phyloP scores from a whole-genome alignment of 768 basidiomycete genomes.

The Chalciporus chontae region DNA sequence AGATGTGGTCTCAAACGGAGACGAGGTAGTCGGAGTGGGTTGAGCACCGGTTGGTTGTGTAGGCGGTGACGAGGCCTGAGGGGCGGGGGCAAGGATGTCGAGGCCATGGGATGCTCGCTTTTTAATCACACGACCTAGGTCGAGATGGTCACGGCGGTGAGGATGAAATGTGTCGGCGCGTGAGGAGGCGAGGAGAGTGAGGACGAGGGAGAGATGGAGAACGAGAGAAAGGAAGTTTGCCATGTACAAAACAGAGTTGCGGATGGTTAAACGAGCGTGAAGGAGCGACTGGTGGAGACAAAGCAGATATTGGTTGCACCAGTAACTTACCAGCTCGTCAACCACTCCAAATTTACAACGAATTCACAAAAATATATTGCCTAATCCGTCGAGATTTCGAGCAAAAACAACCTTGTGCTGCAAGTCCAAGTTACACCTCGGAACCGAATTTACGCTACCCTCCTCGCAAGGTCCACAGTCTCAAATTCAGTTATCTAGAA shows the following conservation, averaged over 20 bases:
- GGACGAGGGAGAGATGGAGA: conserved; percentile 53
- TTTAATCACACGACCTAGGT: conserved; percentile 63
- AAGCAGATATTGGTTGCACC: too few relatives aligned
- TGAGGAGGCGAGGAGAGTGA: conserved; percentile 44
- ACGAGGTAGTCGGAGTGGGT: conserved; percentile 11
- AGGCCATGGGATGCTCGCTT: conserved; percentile 46
- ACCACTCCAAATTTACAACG: neutral
- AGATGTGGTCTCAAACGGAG: conserved; percentile 10
- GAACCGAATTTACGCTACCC: too few relatives aligned
- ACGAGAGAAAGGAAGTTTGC: conserved; percentile 59
- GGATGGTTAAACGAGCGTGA: conserved; percentile 13
- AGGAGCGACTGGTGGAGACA: conserved; percentile 9
- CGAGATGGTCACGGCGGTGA: conserved; percentile 52
- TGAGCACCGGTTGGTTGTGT: conserved; percentile 25
- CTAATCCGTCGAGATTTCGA: conserved; percentile 9
- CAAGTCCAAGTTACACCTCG: conserved; percentile 5
- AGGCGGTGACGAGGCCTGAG: conserved; percentile 5
- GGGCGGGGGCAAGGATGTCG: conserved; percentile 1
- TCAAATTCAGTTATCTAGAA: conserved; percentile 7
- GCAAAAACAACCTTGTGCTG: too few relatives aligned
- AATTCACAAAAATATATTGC: neutral
- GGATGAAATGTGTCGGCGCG: conserved; percentile 43
- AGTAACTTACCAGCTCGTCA: too few relatives aligned
- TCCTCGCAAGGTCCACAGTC: conserved; percentile 1
- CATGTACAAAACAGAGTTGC: conserved; percentile 37